These are phyloP conservation scores for Ballota nigra DNA, from an alignment of 257 asterid genomes.

Conservation along the genomic window DNA sequence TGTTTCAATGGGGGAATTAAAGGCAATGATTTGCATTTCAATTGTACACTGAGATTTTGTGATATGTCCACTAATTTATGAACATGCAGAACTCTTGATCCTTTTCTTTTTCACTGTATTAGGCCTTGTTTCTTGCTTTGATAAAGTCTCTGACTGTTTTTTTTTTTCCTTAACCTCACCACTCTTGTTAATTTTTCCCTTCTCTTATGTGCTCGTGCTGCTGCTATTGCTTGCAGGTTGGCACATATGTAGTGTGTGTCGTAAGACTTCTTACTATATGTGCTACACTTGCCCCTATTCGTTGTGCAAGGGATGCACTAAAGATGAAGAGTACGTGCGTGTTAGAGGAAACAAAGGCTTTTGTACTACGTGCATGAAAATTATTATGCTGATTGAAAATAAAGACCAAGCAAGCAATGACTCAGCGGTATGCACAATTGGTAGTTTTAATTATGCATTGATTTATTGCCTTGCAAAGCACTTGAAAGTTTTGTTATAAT, in stretches of 20 bases:
- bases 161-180: background rate
- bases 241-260: constrained; percentile 89
- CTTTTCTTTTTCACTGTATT: background rate
- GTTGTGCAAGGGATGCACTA: constrained; percentile 77
- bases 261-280: constrained; percentile 58
- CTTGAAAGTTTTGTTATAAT: background rate
- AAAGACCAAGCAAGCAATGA: constrained; percentile 56
- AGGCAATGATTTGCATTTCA: background rate
- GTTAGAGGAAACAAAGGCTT: constrained; percentile 85
- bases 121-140: background rate
- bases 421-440: constrained; percentile 50
- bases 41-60: background rate
- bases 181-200: background rate
- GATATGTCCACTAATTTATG: background rate
- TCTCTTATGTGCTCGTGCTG: background rate
- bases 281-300: constrained; percentile 89
- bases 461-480: background rate
- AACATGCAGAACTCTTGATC: background rate
- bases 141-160: background rate
- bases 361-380: constrained; percentile 79
- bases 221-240: constrained; percentile 59
- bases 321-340: constrained; percentile 49
- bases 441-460: background rate
- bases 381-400: constrained; percentile 79
- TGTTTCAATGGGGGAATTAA: background rate